Percentiles rank a stretch among this genome's conserved stretches.
phyloP scores from a whole-genome alignment of 2,329 filamentous ascomycete genomes.

The Hypomyces perniciosus region DNA sequence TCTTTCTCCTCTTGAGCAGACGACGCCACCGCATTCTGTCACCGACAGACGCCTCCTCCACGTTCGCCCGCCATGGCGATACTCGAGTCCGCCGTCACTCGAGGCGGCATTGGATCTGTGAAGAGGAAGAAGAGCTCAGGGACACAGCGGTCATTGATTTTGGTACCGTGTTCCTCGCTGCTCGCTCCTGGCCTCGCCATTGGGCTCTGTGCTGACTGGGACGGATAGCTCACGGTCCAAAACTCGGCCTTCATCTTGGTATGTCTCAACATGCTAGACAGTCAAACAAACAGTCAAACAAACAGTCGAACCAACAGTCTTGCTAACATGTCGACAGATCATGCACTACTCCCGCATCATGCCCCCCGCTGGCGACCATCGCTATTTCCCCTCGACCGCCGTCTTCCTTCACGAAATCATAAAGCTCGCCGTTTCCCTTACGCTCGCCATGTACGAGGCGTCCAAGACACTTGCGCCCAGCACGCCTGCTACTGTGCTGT shows the following conservation, averaged over 20 bases:
- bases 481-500: slow-evolving; percentile 72
- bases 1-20: background rate
- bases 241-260: slow-evolving; percentile 74
- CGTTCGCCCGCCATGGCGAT: slow-evolving; percentile 16
- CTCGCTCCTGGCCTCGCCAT: background rate
- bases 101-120: slow-evolving; percentile 8
- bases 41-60: background rate
- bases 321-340: slow-evolving; percentile 45
- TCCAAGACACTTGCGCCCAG: slow-evolving; percentile 71
- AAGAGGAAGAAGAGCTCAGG: slow-evolving; percentile 13
- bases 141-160: slow-evolving; percentile 20
- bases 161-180: slow-evolving; percentile 15
- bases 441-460: slow-evolving; percentile 81
- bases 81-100: slow-evolving; percentile 14
- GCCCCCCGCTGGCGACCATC: slow-evolving; percentile 74
- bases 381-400: slow-evolving; percentile 90
- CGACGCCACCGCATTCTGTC: background rate
- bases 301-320: too few relatives aligned
- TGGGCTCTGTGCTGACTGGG: background rate
- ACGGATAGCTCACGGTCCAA: slow-evolving; percentile 59
- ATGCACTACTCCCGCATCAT: slow-evolving; percentile 95
- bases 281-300: too few relatives aligned
- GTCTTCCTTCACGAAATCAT: slow-evolving; percentile 91
- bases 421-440: slow-evolving; percentile 80
- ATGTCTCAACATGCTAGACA: slow-evolving; percentile 19